Conservation (phyloP, 1,284 basidiomycete genomes). For the Ganoderma lucidum region DNA sequence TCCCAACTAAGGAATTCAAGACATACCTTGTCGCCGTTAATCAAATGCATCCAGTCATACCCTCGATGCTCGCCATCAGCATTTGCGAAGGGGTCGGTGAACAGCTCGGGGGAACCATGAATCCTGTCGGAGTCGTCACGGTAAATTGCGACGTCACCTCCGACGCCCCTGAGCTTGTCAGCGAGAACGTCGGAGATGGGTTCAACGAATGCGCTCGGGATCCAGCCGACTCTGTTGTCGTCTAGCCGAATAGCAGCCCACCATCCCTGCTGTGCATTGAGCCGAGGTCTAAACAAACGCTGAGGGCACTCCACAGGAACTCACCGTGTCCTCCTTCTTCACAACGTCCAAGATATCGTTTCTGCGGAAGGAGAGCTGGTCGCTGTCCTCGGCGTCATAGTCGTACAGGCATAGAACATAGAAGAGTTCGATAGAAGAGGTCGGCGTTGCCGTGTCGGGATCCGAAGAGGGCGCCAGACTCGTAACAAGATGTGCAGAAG, state of each 20-base stretch:
- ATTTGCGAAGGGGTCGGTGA: constrained; percentile 26
- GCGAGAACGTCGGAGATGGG: constrained; percentile 41
- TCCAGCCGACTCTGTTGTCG: constrained; percentile 69
- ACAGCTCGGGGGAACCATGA: constrained; percentile 20
- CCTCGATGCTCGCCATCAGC: constrained; percentile 29
- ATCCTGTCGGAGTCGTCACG: constrained; percentile 46
- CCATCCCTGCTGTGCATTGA: constrained; percentile 58
- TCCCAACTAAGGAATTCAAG: too few species aligned
- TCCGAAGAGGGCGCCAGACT: constrained; percentile 37
- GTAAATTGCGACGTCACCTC: constrained; percentile 51
- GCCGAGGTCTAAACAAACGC: neutral
- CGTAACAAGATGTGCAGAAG: constrained; percentile 34
- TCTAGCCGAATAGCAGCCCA: constrained; percentile 76
- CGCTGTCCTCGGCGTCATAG: constrained; percentile 65
- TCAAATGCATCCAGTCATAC: constrained; percentile 37
- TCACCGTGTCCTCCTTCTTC: constrained; percentile 64
- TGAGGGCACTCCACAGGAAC: constrained; percentile 10
- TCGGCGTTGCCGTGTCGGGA: constrained; percentile 37
- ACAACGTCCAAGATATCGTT: constrained; percentile 74
- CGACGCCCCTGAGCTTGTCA: constrained; percentile 47
- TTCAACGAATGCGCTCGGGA: constrained; percentile 54
- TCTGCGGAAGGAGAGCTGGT: constrained; percentile 67
- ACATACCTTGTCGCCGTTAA: constrained; percentile 30
- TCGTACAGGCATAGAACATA: constrained; percentile 73
- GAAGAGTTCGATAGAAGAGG: constrained; percentile 38